Evolutionary conservation across 768 basidiomycete species (phyloP).

Genomic region (Trametes cubensis): DNA sequence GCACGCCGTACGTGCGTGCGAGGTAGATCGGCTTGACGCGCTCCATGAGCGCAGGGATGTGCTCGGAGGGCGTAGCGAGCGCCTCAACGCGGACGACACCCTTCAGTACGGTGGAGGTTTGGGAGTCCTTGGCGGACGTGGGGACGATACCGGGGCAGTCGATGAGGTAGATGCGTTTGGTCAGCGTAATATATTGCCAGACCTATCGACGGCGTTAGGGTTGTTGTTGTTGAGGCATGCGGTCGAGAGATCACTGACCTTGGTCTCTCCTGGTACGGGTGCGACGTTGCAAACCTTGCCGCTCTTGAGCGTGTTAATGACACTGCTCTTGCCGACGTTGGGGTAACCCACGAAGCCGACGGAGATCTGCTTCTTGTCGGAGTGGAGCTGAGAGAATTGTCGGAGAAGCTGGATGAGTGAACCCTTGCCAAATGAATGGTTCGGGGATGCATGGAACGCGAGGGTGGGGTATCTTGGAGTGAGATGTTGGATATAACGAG

Average conservation of each 20-base stretch:
- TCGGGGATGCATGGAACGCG: conserved; percentile 98
- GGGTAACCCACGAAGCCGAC: conserved; percentile 98
- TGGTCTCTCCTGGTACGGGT: conserved; percentile 97
- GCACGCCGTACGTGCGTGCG: conserved; percentile 77
- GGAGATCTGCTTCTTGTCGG: conserved; percentile 99
- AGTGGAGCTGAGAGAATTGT: conserved; percentile 95
- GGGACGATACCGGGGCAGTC: conserved; percentile 99
- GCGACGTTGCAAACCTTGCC: conserved; percentile 97
- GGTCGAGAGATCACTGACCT: conserved; percentile 41
- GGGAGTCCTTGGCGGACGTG: conserved; percentile 86
- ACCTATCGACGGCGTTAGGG: conserved; percentile 44
- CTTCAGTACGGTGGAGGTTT: conserved; percentile 92
- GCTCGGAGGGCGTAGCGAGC: conserved; percentile 87
- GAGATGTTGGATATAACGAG: conserved; percentile 93
- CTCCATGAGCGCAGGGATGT: conserved; percentile 83
- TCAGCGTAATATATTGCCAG: conserved; percentile 99
- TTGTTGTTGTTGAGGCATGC: too few species aligned
- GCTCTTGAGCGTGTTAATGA: conserved; percentile 98
- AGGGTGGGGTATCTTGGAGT: conserved; percentile 95
- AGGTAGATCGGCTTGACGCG: conserved; percentile 95
- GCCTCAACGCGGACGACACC: conserved; percentile 97
- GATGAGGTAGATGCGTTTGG: conserved; percentile 95
- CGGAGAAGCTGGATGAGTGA: conserved; percentile 95
- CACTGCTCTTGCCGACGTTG: conserved; percentile 95
- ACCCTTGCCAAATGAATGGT: conserved; percentile 98